Conservation (phyloP, 1,284 basidiomycete genomes). For the Flammula alnicola region DNA sequence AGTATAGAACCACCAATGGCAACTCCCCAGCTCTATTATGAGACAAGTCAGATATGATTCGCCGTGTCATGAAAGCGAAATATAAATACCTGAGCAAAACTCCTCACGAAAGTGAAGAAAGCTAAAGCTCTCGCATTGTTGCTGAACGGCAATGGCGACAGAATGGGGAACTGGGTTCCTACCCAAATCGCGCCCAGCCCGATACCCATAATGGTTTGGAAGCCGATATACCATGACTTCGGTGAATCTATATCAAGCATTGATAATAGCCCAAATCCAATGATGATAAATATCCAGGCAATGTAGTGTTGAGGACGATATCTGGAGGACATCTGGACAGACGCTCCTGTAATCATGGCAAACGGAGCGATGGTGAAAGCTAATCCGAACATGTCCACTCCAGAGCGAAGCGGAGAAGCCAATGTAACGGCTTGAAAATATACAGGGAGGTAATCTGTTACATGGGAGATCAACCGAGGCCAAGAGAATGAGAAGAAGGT, state of each 20-base stretch:
- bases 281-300: constrained; percentile 11
- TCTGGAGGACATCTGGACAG: background rate
- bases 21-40: constrained; percentile 14
- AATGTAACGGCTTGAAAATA: constrained; percentile 10
- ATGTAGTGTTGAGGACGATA: constrained; percentile 4
- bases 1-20: constrained; percentile 15
- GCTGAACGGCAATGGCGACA: constrained; percentile 12
- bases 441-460: background rate
- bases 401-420: constrained; percentile 5
- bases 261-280: constrained; percentile 9
- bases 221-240: constrained; percentile 9
- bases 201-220: constrained; percentile 10
- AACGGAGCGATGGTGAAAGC: constrained; percentile 2
- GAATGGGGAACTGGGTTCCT: constrained; percentile 8
- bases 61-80: background rate
- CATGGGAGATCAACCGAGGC: background rate
- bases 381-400: constrained; percentile 3
- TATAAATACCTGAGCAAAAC: constrained; percentile 11
- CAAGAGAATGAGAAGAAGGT: background rate
- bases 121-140: constrained; percentile 13
- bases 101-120: constrained; percentile 11
- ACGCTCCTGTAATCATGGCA: constrained; percentile 6
- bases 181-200: constrained; percentile 14
- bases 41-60: background rate
- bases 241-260: constrained; percentile 10